Percentiles rank a stretch among this genome's conserved stretches.
phyloP scores from a whole-genome alignment of 176 grass and related monocot species.

The Microstegium vimineum region DNA sequence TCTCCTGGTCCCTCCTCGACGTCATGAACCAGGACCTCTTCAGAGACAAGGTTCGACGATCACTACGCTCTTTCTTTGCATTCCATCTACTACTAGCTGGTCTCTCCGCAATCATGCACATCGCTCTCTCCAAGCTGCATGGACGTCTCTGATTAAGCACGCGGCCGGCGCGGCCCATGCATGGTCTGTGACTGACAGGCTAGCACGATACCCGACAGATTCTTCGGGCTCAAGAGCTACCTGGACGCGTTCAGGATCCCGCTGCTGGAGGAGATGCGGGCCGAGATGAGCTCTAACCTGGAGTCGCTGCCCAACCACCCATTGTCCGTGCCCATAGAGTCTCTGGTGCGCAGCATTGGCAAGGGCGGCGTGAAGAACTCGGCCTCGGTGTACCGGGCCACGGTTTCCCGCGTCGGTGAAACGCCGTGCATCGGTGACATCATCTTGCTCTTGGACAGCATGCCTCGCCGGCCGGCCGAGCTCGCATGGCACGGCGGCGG shows the following conservation, averaged over 20 bases:
- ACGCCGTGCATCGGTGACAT: slow-evolving; percentile 39
- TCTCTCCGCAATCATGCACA: too few species aligned
- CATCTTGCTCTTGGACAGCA: slow-evolving; percentile 18
- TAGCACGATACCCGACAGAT: slow-evolving; percentile 37
- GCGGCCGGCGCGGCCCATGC: neutral
- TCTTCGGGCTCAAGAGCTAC: slow-evolving; percentile 35
- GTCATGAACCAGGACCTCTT: slow-evolving; percentile 54
- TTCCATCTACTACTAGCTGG: neutral
- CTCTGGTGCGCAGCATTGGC: neutral
- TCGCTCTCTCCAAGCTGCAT: neutral
- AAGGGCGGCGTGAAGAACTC: neutral
- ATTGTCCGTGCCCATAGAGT: slow-evolving; percentile 3
- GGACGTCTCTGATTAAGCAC: neutral
- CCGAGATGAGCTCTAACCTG: slow-evolving; percentile 49
- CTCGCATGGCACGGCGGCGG: neutral
- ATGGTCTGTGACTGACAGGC: slow-evolving; percentile 29
- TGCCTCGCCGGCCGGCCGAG: slow-evolving; percentile 27
- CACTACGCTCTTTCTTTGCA: neutral
- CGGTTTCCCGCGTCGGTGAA: neutral
- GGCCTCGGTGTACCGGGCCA: neutral
- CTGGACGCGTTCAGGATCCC: slow-evolving; percentile 41
- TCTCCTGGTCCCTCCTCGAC: slow-evolving; percentile 65
- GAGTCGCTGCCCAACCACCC: neutral
- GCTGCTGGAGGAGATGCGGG: slow-evolving; percentile 53
- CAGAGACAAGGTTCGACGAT: slow-evolving; percentile 30